Base-by-base conservation (phyloP, 1,284 basidiomycete species). In the Ustilago loliicola region DNA sequence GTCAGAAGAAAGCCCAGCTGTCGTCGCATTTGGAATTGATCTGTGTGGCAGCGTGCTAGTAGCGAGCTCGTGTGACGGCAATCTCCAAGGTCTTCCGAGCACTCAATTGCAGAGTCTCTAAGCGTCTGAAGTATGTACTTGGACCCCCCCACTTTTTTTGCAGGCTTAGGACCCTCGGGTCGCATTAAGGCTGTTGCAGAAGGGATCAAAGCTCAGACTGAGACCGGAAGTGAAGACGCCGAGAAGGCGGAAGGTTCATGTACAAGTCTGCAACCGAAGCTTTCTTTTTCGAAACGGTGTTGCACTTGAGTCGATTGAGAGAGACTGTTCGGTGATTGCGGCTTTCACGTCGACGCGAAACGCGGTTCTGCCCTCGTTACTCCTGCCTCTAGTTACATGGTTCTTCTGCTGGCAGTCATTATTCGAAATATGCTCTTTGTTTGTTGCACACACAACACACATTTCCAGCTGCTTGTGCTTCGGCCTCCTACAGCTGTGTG, bases 211-310 rank as follows among this genome's bases (percentile, higher is more conserved):
- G 51, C 51, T n/a, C 11, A 32, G 29, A 1, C 25, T 29, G 15
- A 32, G 34, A 19, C 23, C 51, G 50, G 60, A 61, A 45, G 27
- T 27, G 40, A 55, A 62, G 42, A 47, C 21, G 51, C 61, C 51
- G 51, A 53, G 27, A 25, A 50, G 34, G 15, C 9, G 38, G 38
- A 21, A 23, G 9, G 21, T 10, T 23, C 21, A 25, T 48, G 45
- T 52, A 36, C 19, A 2, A 23, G 47, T 21, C 48, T 61, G 63
- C 63, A 58, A 50, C 10, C 34, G 63, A 65, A 65, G 19, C n/a
- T 34, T 65, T 58, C 63, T 65, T 4, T 65, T 4, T 48, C 7
- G 45, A 23, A 11, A 6, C 21, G 19, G 21, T 48, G 9, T 21
- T 48, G 45, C 23, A 27, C n/a, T n/a, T n/a, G n/a, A n/a, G n/a